Conservation (phyloP, 257 asterid species). For the Salvia splendens region DNA sequence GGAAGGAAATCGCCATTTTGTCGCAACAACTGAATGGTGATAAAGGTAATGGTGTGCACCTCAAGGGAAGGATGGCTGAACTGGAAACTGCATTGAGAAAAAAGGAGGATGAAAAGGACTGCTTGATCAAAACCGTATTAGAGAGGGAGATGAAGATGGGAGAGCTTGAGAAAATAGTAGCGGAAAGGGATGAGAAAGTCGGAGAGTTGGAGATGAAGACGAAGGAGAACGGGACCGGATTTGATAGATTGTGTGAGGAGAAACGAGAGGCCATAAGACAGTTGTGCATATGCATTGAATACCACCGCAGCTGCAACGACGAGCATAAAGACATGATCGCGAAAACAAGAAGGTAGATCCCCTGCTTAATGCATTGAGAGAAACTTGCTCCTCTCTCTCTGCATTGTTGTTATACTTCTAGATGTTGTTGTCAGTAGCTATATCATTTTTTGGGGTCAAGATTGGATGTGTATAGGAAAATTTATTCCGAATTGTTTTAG, state of each 20-base stretch:
- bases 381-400: neutral
- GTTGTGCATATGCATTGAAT: conserved; percentile 73
- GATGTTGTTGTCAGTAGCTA: conserved; percentile 16
- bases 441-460: conserved; percentile 9
- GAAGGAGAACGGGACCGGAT: conserved; percentile 61
- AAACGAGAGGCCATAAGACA: conserved; percentile 84
- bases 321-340: conserved; percentile 56
- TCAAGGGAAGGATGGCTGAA: conserved; percentile 45
- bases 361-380: conserved; percentile 28
- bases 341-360: conserved; percentile 52
- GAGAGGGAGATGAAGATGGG: conserved; percentile 48
- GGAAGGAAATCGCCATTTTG: conserved; percentile 44
- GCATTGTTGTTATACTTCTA: conserved; percentile 29
- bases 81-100: conserved; percentile 43
- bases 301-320: conserved; percentile 67
- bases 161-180: conserved; percentile 43
- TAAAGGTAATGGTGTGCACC: conserved; percentile 32
- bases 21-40: conserved; percentile 47
- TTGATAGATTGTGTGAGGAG: conserved; percentile 65
- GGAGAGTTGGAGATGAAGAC: conserved; percentile 52
- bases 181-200: conserved; percentile 46
- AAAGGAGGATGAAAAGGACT: conserved; percentile 48
- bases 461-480: conserved; percentile 32
- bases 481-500: conserved; percentile 21
- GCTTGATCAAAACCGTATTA: conserved; percentile 38